These are phyloP conservation scores for Verticillium klebahnii DNA, from an alignment of 2,329 filamentous ascomycete genomes.

Conservation along the genomic window DNA sequence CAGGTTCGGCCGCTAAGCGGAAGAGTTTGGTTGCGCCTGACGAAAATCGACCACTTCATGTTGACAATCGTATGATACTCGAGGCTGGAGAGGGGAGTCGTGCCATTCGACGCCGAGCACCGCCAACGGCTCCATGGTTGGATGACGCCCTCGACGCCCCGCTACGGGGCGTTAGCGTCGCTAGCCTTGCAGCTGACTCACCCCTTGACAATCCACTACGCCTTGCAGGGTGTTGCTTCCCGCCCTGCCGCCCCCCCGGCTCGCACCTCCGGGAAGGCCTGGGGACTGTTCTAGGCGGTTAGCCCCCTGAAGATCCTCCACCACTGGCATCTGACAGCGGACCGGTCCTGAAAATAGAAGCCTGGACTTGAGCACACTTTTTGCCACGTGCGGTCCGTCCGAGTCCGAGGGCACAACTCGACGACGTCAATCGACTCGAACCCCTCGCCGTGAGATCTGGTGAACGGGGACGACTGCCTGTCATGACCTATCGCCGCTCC, in stretches of 20 bases:
- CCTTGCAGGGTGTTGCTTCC: not conserved
- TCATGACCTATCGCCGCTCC: too few species aligned
- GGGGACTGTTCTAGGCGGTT: not conserved
- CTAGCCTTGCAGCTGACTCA: not conserved
- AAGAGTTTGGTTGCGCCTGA: constrained; percentile 9
- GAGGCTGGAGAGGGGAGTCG: constrained; percentile 28
- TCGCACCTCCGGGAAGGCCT: not conserved
- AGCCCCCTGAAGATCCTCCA: not conserved
- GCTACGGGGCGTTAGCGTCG: not conserved
- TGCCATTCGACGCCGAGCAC: constrained; percentile 11
- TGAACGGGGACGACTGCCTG: too few species aligned
- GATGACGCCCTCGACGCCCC: not conserved
- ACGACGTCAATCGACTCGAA: too few species aligned
- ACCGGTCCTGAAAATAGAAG: not conserved
- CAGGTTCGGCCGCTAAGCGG: constrained; percentile 10
- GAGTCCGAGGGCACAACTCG: not conserved
- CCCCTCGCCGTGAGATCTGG: too few species aligned
- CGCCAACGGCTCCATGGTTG: not conserved
- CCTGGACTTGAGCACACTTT: not conserved
- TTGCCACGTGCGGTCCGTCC: not conserved
- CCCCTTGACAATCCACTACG: not conserved
- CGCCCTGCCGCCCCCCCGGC: not conserved
- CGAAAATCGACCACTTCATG: constrained; percentile 13
- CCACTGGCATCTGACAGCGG: not conserved
- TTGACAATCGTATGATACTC: constrained; percentile 31